Evolutionary conservation across 495 filamentous ascomycete species (phyloP), one percentile per base, ranked within the genome.

Genomic region (Aspergillus carlsbadensis): DNA sequence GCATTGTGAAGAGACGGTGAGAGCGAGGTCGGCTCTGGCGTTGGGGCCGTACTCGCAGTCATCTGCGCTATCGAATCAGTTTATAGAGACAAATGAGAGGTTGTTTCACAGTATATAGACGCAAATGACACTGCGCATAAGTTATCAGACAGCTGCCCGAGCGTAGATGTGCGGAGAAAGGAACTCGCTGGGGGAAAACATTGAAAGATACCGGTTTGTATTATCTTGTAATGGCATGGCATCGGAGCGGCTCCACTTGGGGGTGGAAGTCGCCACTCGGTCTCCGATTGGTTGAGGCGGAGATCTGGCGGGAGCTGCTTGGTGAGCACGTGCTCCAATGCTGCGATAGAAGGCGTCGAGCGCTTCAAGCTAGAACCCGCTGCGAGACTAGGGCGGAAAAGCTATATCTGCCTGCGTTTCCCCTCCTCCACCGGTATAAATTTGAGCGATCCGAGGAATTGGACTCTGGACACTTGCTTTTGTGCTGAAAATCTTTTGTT

Each of bases 1-100:
- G 83, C 79, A 44, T 70, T 56, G 58, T 77, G 73, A 14, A 79
- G 69, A 44, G 67, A 63, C 14, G 55, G 52, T 11, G 70, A 63
- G 17, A 60, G 42, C 18, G 46, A 46, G 20, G 10, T 37, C 22
- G 53, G 24, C 31, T 54, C 31, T 39, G 15, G 37, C 18, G 57
- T 21, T 47, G 45, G 41, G 14, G 42, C 41, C 17, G 52, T 10
- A 24, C 35, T 51, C 10, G 17, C 14, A 15, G 58, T 34, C 21
- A 48, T 36, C 54, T 60, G 57, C 21, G 40, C 20, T 14, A 22
- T 42, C 11, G 6, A 35, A 39, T 18, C 31, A 17, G 1, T 10
- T 34, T 17, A n/a, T 15, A 26, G 26, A 20, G 3, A 1, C 14
- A 5, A 35, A 42, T 21, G 33, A 50, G 10, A 26, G 34, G 7